phyloP scores from a whole-genome alignment of 257 asterid genomes.

The Jaltomata sinuosa region DNA sequence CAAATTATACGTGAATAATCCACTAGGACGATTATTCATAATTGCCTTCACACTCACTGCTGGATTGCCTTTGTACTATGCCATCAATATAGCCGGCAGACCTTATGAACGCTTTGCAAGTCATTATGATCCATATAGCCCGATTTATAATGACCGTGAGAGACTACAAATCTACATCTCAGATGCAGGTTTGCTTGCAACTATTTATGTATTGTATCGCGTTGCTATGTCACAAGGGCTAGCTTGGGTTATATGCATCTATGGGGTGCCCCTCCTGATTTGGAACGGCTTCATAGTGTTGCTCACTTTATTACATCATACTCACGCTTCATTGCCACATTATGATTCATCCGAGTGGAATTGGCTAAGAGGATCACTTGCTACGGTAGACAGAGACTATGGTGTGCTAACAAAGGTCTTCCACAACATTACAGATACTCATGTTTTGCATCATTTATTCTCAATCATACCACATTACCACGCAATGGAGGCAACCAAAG shows the following conservation, averaged over 20 bases:
- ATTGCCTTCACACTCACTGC: background rate
- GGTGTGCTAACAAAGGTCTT: background rate
- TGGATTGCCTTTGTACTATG: background rate
- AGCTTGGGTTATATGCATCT: background rate
- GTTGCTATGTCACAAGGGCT: background rate
- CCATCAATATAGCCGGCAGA: background rate
- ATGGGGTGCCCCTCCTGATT: background rate
- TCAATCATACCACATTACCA: background rate
- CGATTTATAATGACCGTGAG: background rate
- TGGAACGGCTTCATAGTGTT: background rate
- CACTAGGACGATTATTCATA: background rate
- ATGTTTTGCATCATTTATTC: background rate
- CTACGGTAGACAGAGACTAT: background rate
- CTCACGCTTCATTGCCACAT: background rate
- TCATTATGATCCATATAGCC: slow-evolving; percentile 6
- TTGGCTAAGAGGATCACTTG: background rate
- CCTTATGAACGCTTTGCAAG: slow-evolving; percentile 1
- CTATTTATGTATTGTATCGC: background rate
- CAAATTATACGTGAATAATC: background rate
- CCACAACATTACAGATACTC: background rate
- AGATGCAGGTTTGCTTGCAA: background rate
- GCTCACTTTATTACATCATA: background rate
- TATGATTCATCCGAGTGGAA: background rate
- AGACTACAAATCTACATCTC: background rate
- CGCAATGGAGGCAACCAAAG: background rate